Evolutionary conservation across 1,284 basidiomycete genomes (phyloP).

Genomic region (Trichosporon inkin): DNA sequence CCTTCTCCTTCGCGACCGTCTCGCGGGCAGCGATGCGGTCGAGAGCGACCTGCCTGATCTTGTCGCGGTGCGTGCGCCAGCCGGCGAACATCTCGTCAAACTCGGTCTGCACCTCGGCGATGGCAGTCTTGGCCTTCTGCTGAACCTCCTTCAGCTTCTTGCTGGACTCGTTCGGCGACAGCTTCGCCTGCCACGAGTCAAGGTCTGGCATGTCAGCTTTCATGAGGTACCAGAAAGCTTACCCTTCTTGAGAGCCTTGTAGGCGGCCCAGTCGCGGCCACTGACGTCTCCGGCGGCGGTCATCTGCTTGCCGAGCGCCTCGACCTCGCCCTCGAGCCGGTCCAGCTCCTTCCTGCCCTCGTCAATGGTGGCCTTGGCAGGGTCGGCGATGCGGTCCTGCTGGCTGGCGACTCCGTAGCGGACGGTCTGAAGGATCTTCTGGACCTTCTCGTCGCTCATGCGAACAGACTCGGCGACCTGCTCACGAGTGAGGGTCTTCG

Average conservation of each 20-base stretch:
- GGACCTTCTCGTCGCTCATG: constrained; percentile 31
- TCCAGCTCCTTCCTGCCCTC: constrained; percentile 30
- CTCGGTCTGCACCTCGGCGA: constrained; percentile 30
- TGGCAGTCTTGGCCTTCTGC: constrained; percentile 17
- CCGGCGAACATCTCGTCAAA: constrained; percentile 39
- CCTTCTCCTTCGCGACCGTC: constrained; percentile 14
- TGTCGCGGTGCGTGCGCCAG: constrained; percentile 30
- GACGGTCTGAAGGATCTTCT: constrained; percentile 24
- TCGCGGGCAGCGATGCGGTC: constrained; percentile 40
- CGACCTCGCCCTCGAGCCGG: constrained; percentile 29
- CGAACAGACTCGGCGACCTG: constrained; percentile 36
- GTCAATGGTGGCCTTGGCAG: constrained; percentile 26
- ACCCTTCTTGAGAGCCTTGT: constrained; percentile 36
- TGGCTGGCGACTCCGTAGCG: constrained; percentile 26
- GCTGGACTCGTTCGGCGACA: constrained; percentile 24
- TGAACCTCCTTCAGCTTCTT: constrained; percentile 27
- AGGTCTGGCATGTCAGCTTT: constrained; percentile 18
- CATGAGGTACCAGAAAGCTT: constrained; percentile 7
- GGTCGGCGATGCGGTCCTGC: constrained; percentile 22
- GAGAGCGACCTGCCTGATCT: constrained; percentile 31
- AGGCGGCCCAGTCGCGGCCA: constrained; percentile 39
- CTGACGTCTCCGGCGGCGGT: constrained; percentile 20
- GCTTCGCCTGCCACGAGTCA: constrained; percentile 33
- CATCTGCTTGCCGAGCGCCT: constrained; percentile 35
- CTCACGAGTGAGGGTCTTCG: constrained; percentile 30